Evolutionary conservation across 2,329 filamentous ascomycete species (phyloP), one percentile per base, ranked within the genome.

Genomic region (Lithohypha guttulata): DNA sequence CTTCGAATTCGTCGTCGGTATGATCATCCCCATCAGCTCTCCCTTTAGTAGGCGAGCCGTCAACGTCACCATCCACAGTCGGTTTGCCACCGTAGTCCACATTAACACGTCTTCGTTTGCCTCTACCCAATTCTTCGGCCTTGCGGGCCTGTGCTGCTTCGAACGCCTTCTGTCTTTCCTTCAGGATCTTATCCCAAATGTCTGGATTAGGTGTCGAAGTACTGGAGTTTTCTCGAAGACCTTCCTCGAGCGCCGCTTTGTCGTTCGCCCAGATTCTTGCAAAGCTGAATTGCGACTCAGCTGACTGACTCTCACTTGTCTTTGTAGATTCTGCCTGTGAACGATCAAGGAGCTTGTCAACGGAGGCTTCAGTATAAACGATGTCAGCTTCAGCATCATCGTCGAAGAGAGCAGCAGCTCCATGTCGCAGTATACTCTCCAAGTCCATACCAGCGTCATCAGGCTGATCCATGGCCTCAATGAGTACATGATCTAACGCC

Each of bases 221-320:
- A 0, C 69, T 65, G 4, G 71, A 65, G 5, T 73, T 70, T n/a
- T 40, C 28, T 18, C 74, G 67, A 15, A 82, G 56, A 17, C 75
- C 70, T 13, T 81, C 79, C 34, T 79, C 71, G 4, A 93, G 66
- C 0, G 68, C 66, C 6, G 73, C 75, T 49, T 77, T 75, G 23
- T 93, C 81, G 52, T 93, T 93, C 3, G 81, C 81, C 91, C 91
- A 98, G 2, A 98, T 81, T 30, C 84, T 76, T 26, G 89, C 89
- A 59, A 91, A 84, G 3, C 82, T 84, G 58, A 95, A 98, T 41
- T 87, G 81, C 0, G 77, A 80, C 55, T 93, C 83, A 1, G 78
- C 76, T 1, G 74, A 73, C 32, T 71, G 67, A 34, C 85, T 77
- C 2, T 77, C 70, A 7, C 74, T 73, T 2, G 70, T 65, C 40